phyloP scores from a whole-genome alignment of 2,329 filamentous ascomycete species.

The Fusarium torulosum region DNA sequence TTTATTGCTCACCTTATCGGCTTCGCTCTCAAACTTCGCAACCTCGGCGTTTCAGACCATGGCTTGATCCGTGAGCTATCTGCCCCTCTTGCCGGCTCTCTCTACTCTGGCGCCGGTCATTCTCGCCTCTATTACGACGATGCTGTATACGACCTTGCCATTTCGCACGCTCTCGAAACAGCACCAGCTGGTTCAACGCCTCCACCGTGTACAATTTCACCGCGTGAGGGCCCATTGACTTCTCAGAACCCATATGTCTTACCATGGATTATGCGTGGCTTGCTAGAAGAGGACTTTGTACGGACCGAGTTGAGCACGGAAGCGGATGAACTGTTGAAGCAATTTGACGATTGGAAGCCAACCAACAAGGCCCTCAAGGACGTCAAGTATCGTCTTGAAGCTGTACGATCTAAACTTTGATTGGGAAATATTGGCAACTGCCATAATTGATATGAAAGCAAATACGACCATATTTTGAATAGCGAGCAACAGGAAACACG shows the following conservation, averaged over 20 bases:
- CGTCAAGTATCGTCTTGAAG: constrained; percentile 94
- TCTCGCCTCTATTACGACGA: constrained; percentile 92
- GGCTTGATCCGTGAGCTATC: constrained; percentile 92
- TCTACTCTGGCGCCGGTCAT: constrained; percentile 94
- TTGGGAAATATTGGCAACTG: not conserved
- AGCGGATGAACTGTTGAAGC: constrained; percentile 80
- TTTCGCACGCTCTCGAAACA: constrained; percentile 81
- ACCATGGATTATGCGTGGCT: constrained; percentile 94
- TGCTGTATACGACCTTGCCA: constrained; percentile 83
- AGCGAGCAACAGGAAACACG: not conserved
- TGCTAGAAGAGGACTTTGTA: constrained; percentile 92
- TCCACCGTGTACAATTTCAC: constrained; percentile 44
- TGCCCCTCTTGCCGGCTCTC: constrained; percentile 85
- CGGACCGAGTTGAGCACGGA: constrained; percentile 83
- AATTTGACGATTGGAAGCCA: constrained; percentile 96
- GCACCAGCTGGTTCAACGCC: constrained; percentile 62
- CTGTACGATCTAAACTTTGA: constrained; percentile 84
- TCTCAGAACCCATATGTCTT: constrained; percentile 87
- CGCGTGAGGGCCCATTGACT: constrained; percentile 52
- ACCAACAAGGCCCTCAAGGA: constrained; percentile 92
- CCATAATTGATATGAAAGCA: not conserved
- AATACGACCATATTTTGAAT: not conserved
- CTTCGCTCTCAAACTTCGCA: constrained; percentile 92
- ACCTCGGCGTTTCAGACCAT: constrained; percentile 92
- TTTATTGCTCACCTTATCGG: constrained; percentile 94